phyloP scores from a whole-genome alignment of 495 filamentous ascomycete species.

The Hyaloscypha hepaticicola region DNA sequence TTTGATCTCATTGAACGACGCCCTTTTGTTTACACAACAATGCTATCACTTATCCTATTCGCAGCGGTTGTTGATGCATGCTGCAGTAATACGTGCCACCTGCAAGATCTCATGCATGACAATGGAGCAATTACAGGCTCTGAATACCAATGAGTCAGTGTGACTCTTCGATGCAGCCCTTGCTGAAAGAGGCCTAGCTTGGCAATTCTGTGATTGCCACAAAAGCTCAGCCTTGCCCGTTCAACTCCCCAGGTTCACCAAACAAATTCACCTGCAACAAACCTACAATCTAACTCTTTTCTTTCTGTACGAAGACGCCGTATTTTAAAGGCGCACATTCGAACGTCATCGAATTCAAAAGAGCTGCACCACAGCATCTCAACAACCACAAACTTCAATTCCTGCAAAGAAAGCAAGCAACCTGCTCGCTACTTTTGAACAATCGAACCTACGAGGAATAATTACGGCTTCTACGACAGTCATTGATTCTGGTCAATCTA shows the following conservation, averaged over 20 bases:
- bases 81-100: not conserved
- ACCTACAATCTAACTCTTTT: constrained; percentile 11
- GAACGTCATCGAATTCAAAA: not conserved
- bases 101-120: not conserved
- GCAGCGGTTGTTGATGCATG: not conserved
- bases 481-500: constrained; percentile 21
- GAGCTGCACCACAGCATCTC: not conserved
- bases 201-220: constrained; percentile 6
- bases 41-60: not conserved
- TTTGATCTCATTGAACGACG: not conserved
- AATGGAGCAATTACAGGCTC: not conserved
- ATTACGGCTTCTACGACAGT: constrained; percentile 22
- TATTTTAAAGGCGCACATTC: constrained; percentile 53
- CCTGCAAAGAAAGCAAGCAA: not conserved
- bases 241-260: not conserved
- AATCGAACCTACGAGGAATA: not conserved
- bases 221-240: constrained; percentile 30
- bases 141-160: not conserved
- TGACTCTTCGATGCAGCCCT: constrained; percentile 1
- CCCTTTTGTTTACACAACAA: not conserved
- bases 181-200: not conserved
- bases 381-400: not conserved
- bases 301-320: constrained; percentile 45
- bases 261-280: not conserved
- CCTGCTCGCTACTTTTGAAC: not conserved